Conservation (phyloP, 2,329 filamentous ascomycete genomes). For the Ascochyta clinopodiicola region DNA sequence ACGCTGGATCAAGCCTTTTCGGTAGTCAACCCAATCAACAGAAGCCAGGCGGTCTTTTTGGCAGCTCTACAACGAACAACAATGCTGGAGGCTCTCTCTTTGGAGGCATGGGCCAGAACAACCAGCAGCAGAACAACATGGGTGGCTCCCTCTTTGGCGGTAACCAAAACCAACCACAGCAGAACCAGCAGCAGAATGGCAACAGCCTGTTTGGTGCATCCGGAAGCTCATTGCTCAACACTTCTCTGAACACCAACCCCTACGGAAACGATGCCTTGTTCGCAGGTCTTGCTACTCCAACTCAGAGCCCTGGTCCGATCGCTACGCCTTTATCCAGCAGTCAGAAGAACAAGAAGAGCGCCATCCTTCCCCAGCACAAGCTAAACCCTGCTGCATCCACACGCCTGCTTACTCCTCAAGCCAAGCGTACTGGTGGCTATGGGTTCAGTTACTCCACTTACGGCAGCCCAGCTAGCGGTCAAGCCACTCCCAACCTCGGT, state of each 20-base stretch:
- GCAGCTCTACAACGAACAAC: constrained; percentile 46
- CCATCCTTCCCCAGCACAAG: constrained; percentile 85
- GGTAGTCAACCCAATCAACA: constrained; percentile 51
- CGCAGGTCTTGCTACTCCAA: constrained; percentile 70
- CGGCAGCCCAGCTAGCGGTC: constrained; percentile 72
- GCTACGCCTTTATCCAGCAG: constrained; percentile 84
- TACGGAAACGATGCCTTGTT: constrained; percentile 92
- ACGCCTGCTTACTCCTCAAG: constrained; percentile 79
- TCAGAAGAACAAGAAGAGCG: constrained; percentile 78
- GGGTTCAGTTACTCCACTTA: constrained; percentile 95
- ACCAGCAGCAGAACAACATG: constrained; percentile 48
- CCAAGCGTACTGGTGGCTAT: constrained; percentile 72
- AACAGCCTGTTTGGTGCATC: constrained; percentile 62
- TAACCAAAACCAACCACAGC: constrained; percentile 51
- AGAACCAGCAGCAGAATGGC: constrained; percentile 46
- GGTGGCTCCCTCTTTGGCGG: constrained; percentile 53
- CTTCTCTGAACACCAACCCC: constrained; percentile 72
- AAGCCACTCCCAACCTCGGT: constrained; percentile 72
- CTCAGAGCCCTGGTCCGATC: constrained; percentile 81
- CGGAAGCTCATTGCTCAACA: constrained; percentile 57
- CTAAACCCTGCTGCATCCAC: constrained; percentile 81
- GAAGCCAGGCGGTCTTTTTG: constrained; percentile 53
- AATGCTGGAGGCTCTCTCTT: constrained; percentile 56
- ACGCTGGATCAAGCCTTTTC: constrained; percentile 46
- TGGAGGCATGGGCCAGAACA: constrained; percentile 50